These are phyloP conservation scores for Penicillium cinerascens DNA, from an alignment of 495 filamentous ascomycete species.

Conservation along the genomic window DNA sequence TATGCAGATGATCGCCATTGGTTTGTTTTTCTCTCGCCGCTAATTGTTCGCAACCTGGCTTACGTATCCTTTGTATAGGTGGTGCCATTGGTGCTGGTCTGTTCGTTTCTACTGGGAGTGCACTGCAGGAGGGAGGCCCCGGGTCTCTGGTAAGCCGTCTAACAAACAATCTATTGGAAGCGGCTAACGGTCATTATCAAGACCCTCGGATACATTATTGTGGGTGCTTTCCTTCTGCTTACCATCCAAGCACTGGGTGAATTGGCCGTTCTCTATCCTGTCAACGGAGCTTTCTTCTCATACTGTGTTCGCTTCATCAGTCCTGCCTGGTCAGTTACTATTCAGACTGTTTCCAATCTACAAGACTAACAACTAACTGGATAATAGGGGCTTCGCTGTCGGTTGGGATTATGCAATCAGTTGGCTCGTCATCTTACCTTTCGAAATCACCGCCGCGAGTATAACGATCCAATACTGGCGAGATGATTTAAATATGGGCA, in stretches of 20 bases:
- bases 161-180: background rate
- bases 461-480: slow-evolving; percentile 76
- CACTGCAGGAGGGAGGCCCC: slow-evolving; percentile 41
- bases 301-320: slow-evolving; percentile 55
- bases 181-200: slow-evolving; percentile 10
- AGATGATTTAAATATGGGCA: slow-evolving; percentile 50
- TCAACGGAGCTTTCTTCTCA: slow-evolving; percentile 60
- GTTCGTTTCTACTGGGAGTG: slow-evolving; percentile 48
- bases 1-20: slow-evolving; percentile 76
- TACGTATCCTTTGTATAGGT: slow-evolving; percentile 21
- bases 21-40: slow-evolving; percentile 22
- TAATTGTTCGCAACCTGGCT: background rate
- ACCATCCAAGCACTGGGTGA: slow-evolving; percentile 67
- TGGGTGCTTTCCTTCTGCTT: slow-evolving; percentile 51
- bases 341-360: background rate
- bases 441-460: slow-evolving; percentile 73
- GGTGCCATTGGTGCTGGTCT: slow-evolving; percentile 54
- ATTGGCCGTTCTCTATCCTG: slow-evolving; percentile 65
- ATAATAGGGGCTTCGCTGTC: slow-evolving; percentile 45
- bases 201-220: slow-evolving; percentile 47
- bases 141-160: slow-evolving; percentile 26
- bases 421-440: slow-evolving; percentile 59
- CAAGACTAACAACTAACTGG: background rate
- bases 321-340: slow-evolving; percentile 45
- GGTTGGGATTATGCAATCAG: slow-evolving; percentile 68